Percentiles rank a stretch among this genome's conserved stretches.
These are phyloP conservation scores for Puccinellia tenuiflora DNA, from an alignment of 176 grass and related monocot genomes.

Conservation along the genomic window DNA sequence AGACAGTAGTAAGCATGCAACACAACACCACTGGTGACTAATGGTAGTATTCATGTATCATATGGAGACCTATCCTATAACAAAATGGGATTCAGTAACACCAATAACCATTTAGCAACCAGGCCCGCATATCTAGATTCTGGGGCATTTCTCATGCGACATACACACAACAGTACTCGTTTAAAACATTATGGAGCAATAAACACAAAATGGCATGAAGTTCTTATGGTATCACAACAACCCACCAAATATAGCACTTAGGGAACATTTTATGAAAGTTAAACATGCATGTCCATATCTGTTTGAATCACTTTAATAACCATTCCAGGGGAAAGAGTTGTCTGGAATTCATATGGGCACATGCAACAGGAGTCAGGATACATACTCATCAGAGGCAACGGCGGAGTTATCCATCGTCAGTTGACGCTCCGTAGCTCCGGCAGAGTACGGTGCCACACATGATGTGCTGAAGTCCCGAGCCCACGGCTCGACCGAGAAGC, in stretches of 20 bases:
- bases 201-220: not conserved
- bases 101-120: not conserved
- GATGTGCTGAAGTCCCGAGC: slow-evolving; percentile 31
- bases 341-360: not conserved
- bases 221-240: not conserved
- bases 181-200: not conserved
- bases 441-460: slow-evolving; percentile 49
- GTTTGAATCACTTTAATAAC: not conserved
- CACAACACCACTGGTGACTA: not conserved
- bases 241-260: not conserved
- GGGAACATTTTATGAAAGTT: not conserved
- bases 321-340: not conserved
- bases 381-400: slow-evolving; percentile 55
- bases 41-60: not conserved
- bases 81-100: not conserved
- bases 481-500: slow-evolving; percentile 43
- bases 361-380: slow-evolving; percentile 4
- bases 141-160: not conserved
- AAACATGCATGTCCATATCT: not conserved
- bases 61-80: not conserved
- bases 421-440: slow-evolving; percentile 57
- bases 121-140: not conserved
- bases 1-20: not conserved
- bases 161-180: not conserved
- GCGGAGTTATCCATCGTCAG: slow-evolving; percentile 50